These are phyloP conservation scores for Pseudonitzschia multiseries DNA, from an alignment of 108 stramenopile species.

Conservation along the genomic window DNA sequence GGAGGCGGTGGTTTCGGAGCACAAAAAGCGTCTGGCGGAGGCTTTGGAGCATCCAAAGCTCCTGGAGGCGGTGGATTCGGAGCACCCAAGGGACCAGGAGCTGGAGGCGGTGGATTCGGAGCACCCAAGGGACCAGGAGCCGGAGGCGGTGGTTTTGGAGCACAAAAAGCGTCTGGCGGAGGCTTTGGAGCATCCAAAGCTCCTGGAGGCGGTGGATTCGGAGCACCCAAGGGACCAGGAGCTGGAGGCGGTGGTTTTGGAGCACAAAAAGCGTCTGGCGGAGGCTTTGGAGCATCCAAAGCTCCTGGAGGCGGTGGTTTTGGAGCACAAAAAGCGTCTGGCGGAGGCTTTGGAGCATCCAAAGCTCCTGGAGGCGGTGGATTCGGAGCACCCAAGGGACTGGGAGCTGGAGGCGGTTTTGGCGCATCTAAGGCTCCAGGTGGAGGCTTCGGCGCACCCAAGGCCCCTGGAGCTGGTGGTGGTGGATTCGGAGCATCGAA, in stretches of 20 bases:
- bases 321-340: background rate
- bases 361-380: background rate
- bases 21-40: too few relatives aligned
- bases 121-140: background rate
- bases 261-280: background rate
- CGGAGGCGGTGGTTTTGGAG: background rate
- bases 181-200: background rate
- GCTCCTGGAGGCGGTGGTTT: background rate
- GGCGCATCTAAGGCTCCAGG: background rate
- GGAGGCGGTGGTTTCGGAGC: too few relatives aligned
- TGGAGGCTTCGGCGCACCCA: background rate
- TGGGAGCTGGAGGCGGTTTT: background rate
- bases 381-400: background rate
- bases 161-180: background rate
- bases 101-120: background rate
- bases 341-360: background rate
- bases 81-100: too few relatives aligned
- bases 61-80: too few relatives aligned
- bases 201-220: background rate
- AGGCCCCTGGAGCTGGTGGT: background rate
- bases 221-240: background rate
- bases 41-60: too few relatives aligned
- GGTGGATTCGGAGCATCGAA: background rate
- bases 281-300: background rate
- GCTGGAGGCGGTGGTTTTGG: background rate